Conservation (phyloP, 768 basidiomycete genomes). For the Dentipellis sp. region DNA sequence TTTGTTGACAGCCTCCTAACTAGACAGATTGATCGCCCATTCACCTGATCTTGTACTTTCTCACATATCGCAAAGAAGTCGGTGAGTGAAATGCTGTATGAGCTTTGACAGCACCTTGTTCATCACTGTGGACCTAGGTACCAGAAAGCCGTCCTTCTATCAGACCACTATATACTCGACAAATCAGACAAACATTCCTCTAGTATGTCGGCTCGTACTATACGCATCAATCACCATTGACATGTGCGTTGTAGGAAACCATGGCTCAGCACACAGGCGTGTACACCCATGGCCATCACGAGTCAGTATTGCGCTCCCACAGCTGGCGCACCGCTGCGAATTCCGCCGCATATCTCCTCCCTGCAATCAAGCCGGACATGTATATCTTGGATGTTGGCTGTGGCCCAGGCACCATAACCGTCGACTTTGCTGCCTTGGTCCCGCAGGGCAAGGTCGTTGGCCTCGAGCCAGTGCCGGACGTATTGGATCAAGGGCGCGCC, state of each 20-base stretch:
- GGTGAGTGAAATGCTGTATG: too few species aligned
- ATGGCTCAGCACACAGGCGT: not conserved
- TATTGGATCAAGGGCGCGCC: slow-evolving; percentile 27
- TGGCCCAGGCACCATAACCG: slow-evolving; percentile 43
- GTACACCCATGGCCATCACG: not conserved
- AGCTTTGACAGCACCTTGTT: too few species aligned
- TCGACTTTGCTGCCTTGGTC: slow-evolving; percentile 31
- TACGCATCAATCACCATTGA: too few species aligned
- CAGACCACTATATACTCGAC: too few species aligned
- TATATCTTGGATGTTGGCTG: slow-evolving; percentile 42
- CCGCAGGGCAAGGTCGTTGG: slow-evolving; percentile 34
- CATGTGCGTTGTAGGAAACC: not conserved
- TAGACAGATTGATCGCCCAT: too few species aligned
- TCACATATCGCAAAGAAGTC: too few species aligned
- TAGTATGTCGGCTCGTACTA: too few species aligned
- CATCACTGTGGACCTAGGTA: too few species aligned
- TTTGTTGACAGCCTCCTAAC: too few species aligned
- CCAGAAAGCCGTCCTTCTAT: too few species aligned
- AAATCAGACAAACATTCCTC: too few species aligned
- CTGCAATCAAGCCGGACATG: slow-evolving; percentile 27
- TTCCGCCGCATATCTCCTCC: slow-evolving; percentile 32
- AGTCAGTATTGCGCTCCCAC: slow-evolving; percentile 3
- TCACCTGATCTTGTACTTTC: too few species aligned
- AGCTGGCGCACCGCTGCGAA: slow-evolving; percentile 29
- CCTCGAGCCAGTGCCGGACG: slow-evolving; percentile 27